A percentile compares a stretch with the other conserved stretches of the same genome.
These are phyloP conservation scores for Exobasidium cylindrosporum DNA, from an alignment of 1,284 basidiomycete genomes.

Conservation along the genomic window DNA sequence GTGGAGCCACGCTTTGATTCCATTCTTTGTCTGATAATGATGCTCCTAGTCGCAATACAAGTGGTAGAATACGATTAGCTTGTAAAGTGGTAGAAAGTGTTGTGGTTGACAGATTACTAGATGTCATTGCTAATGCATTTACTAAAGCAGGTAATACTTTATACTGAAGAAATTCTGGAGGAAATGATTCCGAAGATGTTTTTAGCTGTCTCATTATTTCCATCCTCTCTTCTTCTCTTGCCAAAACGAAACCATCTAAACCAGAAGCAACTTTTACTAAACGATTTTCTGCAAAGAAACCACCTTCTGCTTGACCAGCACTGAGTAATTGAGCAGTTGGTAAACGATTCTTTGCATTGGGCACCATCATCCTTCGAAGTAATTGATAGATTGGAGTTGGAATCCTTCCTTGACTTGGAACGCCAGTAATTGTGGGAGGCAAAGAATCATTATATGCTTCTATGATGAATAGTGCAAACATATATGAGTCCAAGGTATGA, in stretches of 20 bases:
- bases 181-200: constrained; percentile 59
- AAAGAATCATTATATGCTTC: constrained; percentile 44
- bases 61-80: constrained; percentile 29
- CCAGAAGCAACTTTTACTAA: constrained; percentile 81
- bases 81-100: constrained; percentile 9
- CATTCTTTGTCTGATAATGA: constrained; percentile 36
- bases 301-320: constrained; percentile 57
- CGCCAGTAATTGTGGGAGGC: constrained; percentile 62
- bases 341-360: constrained; percentile 76
- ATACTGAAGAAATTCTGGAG: constrained; percentile 79
- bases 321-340: constrained; percentile 58
- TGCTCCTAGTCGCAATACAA: constrained; percentile 43
- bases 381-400: constrained; percentile 73
- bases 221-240: constrained; percentile 76
- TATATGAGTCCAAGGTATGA: constrained; percentile 39
- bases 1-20: constrained; percentile 27
- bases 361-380: constrained; percentile 83
- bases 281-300: constrained; percentile 81
- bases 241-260: constrained; percentile 81
- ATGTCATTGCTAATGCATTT: constrained; percentile 63
- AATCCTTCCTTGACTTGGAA: constrained; percentile 73
- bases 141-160: constrained; percentile 83
- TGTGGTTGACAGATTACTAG: constrained; percentile 8
- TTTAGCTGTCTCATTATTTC: constrained; percentile 56
- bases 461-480: constrained; percentile 39